Evolutionary conservation across 768 basidiomycete genomes (phyloP).

Genomic region (Lanmaoa pseudosensibilis): DNA sequence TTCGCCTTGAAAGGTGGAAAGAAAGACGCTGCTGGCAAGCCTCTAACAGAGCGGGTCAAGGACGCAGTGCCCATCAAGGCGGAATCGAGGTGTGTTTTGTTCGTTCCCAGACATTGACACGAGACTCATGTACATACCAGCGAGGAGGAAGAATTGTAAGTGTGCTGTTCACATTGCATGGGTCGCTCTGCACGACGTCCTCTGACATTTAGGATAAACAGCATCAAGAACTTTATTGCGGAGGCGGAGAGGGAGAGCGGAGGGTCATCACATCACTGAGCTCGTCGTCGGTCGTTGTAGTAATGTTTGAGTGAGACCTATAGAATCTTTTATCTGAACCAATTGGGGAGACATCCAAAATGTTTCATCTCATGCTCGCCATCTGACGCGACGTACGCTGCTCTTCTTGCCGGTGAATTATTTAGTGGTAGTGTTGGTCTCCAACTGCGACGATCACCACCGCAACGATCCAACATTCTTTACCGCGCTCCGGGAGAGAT

Average conservation of each 20-base stretch:
- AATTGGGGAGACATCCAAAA: background rate
- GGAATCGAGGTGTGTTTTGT: constrained; percentile 61
- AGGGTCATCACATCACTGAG: constrained; percentile 34
- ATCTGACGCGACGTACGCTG: constrained; percentile 3
- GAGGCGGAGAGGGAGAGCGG: constrained; percentile 81
- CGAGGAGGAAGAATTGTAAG: constrained; percentile 85
- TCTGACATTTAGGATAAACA: constrained; percentile 53
- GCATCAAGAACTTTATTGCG: constrained; percentile 76
- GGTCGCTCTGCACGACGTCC: constrained; percentile 30
- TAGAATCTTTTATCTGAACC: background rate
- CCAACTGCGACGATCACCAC: background rate
- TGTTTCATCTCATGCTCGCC: background rate
- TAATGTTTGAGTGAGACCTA: constrained; percentile 3
- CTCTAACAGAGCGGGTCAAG: constrained; percentile 58
- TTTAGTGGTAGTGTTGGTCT: background rate
- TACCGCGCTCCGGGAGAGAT: no score
- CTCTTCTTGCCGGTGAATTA: background rate
- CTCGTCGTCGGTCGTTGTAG: constrained; percentile 2
- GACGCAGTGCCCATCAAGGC: constrained; percentile 64
- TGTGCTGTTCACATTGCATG: constrained; percentile 24
- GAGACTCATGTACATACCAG: constrained; percentile 37
- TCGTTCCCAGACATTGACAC: background rate
- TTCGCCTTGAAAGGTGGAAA: constrained; percentile 58
- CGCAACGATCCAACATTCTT: background rate
- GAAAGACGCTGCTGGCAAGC: constrained; percentile 43